A percentile compares a stretch with the other conserved stretches of the same genome.
Evolutionary conservation across 176 grass and related monocot species (phyloP).

Genomic region (Rhynchospora tenuis): DNA sequence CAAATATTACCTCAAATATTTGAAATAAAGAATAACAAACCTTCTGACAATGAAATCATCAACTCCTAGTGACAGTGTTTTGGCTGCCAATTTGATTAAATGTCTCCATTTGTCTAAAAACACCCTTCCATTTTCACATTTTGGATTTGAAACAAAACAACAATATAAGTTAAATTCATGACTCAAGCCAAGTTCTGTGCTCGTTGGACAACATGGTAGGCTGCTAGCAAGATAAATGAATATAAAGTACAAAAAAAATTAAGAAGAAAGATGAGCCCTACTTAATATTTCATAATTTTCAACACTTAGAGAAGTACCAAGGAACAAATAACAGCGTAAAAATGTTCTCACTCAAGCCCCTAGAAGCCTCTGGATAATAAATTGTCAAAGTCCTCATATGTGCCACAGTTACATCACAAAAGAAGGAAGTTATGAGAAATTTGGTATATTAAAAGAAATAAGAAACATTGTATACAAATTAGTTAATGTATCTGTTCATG

Average conservation of each 20-base stretch:
- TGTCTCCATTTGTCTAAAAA: conserved; percentile 69
- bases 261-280: background rate
- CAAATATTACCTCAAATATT: background rate
- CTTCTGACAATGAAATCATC: conserved; percentile 55
- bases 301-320: background rate
- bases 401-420: too few relatives aligned
- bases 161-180: conserved; percentile 3
- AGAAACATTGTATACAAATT: too few relatives aligned
- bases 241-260: background rate
- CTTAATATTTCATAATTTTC: background rate
- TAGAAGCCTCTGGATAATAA: conserved; percentile 50
- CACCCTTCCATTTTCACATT: conserved; percentile 34
- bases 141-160: conserved; percentile 26
- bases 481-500: too few relatives aligned
- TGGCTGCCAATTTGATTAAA: conserved; percentile 55
- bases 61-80: conserved; percentile 39
- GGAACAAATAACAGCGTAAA: background rate
- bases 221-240: conserved; percentile 15
- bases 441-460: too few relatives aligned
- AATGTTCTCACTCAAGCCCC: conserved; percentile 49
- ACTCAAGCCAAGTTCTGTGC: background rate
- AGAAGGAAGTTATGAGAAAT: too few relatives aligned
- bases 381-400: too few relatives aligned
- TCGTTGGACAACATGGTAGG: conserved; percentile 17
- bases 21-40: conserved; percentile 25